A percentile compares a stretch with the other conserved stretches of the same genome.
Evolutionary conservation across 1,139 yeast species (phyloP).

Genomic region (Taphrina deformans): DNA sequence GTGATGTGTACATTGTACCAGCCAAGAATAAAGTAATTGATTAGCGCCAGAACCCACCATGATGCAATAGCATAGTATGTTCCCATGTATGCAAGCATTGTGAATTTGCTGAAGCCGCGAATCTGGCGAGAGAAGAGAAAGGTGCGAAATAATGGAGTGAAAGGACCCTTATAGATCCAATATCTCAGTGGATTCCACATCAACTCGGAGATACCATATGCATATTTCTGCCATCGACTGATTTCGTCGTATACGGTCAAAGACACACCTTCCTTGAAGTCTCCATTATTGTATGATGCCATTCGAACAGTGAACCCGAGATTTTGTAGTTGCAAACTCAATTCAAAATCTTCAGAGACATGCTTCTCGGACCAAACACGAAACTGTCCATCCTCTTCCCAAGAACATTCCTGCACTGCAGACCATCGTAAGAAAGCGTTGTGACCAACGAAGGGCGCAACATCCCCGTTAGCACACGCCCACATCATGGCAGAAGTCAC

Average conservation of each 20-base stretch:
- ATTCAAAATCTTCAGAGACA: conserved; percentile 38
- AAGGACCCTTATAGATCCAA: conserved; percentile 36
- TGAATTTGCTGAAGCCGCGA: conserved; percentile 37
- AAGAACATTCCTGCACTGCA: conserved; percentile 37
- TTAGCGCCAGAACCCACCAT: conserved; percentile 35
- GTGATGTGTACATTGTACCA: conserved; percentile 37
- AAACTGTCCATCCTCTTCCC: conserved; percentile 35
- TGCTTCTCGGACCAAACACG: conserved; percentile 38
- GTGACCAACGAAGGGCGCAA: conserved; percentile 39
- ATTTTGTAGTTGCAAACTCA: conserved; percentile 37
- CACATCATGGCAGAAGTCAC: conserved; percentile 38
- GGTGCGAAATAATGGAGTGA: conserved; percentile 37
- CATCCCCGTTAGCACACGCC: conserved; percentile 38
- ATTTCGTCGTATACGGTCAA: conserved; percentile 38
- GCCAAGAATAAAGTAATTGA: conserved; percentile 37
- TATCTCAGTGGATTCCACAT: conserved; percentile 35
- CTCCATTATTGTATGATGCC: conserved; percentile 35
- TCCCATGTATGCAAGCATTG: conserved; percentile 38
- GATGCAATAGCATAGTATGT: conserved; percentile 38
- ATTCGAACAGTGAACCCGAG: conserved; percentile 35
- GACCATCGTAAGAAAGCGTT: conserved; percentile 38
- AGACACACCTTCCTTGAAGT: conserved; percentile 38
- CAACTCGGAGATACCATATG: conserved; percentile 37
- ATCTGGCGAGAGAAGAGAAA: conserved; percentile 35
- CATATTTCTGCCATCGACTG: conserved; percentile 39